Base-by-base conservation (phyloP, 345 rosid genomes). In the Acer negundo region DNA sequence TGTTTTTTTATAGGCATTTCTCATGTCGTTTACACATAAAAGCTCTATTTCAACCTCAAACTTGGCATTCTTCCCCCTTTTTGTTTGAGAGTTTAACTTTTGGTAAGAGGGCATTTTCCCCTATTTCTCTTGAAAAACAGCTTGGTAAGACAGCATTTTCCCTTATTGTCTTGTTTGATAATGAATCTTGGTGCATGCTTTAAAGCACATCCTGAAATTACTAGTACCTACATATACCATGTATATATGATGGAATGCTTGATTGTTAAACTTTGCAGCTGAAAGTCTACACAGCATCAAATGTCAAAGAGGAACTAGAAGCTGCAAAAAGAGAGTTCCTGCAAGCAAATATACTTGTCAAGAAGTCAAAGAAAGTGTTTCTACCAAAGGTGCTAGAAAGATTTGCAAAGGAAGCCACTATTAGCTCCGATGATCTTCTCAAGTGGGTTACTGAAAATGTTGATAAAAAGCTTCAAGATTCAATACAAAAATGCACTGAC, bases 261-360 rank as follows among this genome's bases (percentile, higher is more conserved):
- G 62, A 12, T 55, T 31, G n/a, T 62, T 73, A 11, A 44, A 26
- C 31, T 55, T 65, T 79, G 85, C 70, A 93, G 98, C 85, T 95
- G 78, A 89, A 84, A 80, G 93, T 85, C 7, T 95, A 91, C 86
- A 88, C 92, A 7, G 91, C 89, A 63, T 63, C 90, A 80, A 82
- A 83, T 69, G 80, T 95, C 68, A 84, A 83, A 80, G 90, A 86
- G 42, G 94, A 95, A 61, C 82, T 95, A 69, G 91, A 90, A 78
- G 85, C 75, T 42, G 93, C 94, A 0, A 93, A 88, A 82, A 82
- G 86, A 79, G 98, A 89, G 55, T 95, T 93, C 79, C 88, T 95
- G 55, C 85, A 83, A 80, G 84, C 85, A 59, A 87, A 91, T 67
- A 81, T 89, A 51, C 72, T 76, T 7, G 89, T 95, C 53, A 85